Conservation (phyloP, 305 asterid species). For the Rubia tinctorum region DNA sequence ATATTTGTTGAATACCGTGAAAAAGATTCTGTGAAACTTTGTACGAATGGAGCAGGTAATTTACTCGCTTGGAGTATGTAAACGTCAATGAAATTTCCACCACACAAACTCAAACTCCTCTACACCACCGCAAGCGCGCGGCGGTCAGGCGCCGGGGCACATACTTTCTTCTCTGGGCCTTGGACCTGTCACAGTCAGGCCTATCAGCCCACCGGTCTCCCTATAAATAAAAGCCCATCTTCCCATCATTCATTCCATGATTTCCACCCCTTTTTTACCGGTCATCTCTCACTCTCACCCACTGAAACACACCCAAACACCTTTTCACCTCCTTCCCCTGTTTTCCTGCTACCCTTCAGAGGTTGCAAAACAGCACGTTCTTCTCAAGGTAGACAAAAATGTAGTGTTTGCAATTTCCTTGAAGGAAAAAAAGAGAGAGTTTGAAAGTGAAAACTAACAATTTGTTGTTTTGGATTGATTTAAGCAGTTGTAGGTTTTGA, state of each 20-base stretch:
- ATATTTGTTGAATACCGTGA: too few species aligned
- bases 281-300: slow-evolving; percentile 12
- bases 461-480: neutral
- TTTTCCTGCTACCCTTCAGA: slow-evolving; percentile 13
- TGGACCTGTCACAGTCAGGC: slow-evolving; percentile 48
- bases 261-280: neutral
- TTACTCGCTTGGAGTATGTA: too few species aligned
- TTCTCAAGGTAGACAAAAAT: slow-evolving; percentile 27
- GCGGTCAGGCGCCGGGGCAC: slow-evolving; percentile 29
- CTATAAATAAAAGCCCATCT: slow-evolving; percentile 31
- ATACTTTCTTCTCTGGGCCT: slow-evolving; percentile 52
- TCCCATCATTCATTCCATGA: slow-evolving; percentile 17
- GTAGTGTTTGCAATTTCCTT: neutral
- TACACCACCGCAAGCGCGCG: neutral
- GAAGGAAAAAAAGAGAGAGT: too few species aligned
- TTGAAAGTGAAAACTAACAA: neutral
- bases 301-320: slow-evolving; percentile 13
- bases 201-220: slow-evolving; percentile 43
- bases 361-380: slow-evolving; percentile 20
- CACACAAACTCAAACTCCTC: neutral
- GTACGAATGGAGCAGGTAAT: too few species aligned
- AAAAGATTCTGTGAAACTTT: too few species aligned
- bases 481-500: slow-evolving; percentile 30
- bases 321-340: neutral
- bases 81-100: neutral